Conservation (phyloP, 1,139 yeast species). For the Hyphopichia wangnamkhiaoensis region DNA sequence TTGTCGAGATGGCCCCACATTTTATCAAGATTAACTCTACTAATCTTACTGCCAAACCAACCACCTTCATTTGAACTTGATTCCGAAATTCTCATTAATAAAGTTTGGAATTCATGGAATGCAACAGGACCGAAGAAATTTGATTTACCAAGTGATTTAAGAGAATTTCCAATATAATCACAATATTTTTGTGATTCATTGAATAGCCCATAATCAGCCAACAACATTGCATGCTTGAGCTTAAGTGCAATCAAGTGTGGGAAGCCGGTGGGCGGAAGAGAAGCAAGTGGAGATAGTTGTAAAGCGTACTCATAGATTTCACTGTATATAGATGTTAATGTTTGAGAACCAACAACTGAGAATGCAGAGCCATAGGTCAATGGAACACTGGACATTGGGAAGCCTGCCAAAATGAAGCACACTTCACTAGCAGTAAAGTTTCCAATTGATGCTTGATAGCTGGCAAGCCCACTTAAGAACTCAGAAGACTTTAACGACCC, state of each 20-base stretch:
- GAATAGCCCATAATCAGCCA: constrained; percentile 63
- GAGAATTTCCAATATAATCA: constrained; percentile 48
- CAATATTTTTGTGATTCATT: constrained; percentile 61
- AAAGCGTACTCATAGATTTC: constrained; percentile 72
- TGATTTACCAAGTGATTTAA: constrained; percentile 44
- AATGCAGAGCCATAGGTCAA: constrained; percentile 23
- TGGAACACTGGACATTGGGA: constrained; percentile 38
- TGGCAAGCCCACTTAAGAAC: constrained; percentile 58
- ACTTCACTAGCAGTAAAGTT: constrained; percentile 42
- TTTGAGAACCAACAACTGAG: constrained; percentile 25
- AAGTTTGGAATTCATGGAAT: constrained; percentile 35
- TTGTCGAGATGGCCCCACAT: constrained; percentile 90
- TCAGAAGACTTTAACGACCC: constrained; percentile 36
- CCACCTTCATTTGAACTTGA: constrained; percentile 44
- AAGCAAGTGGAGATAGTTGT: constrained; percentile 21
- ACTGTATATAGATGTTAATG: constrained; percentile 44
- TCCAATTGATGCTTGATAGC: constrained; percentile 38
- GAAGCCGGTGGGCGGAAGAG: constrained; percentile 32
- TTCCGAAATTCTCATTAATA: constrained; percentile 48
- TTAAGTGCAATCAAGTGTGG: constrained; percentile 60
- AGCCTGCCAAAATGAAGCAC: constrained; percentile 51
- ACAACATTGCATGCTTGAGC: constrained; percentile 59
- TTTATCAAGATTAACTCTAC: constrained; percentile 78
- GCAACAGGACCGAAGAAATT: constrained; percentile 38
- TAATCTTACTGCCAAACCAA: constrained; percentile 64